Evolutionary conservation across 116 monocot species (phyloP).

Genomic region (Dioscorea cayenensis): DNA sequence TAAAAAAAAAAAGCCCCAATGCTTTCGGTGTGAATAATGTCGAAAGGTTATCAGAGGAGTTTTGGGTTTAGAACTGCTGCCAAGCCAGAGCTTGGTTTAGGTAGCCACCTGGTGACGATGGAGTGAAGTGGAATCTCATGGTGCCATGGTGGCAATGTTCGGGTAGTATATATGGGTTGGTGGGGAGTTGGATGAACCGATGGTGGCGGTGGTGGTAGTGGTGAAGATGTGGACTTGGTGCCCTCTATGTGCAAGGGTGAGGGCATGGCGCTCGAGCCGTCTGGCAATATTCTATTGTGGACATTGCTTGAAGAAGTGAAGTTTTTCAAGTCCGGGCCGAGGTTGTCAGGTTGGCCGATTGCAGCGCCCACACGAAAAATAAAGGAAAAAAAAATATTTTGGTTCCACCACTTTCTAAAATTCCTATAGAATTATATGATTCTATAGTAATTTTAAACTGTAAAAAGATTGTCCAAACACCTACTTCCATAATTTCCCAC

Average conservation of each 20-base stretch:
- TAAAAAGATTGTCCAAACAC: too few species aligned
- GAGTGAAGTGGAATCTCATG: slow-evolving; percentile 52
- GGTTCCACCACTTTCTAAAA: too few species aligned
- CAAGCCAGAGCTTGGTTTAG: slow-evolving; percentile 68
- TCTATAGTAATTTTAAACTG: too few species aligned
- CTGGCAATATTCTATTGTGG: slow-evolving; percentile 51
- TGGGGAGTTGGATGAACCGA: too few species aligned
- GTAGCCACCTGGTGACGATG: slow-evolving; percentile 48
- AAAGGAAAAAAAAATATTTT: too few species aligned
- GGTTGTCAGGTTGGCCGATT: too few species aligned
- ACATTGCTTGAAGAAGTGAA: slow-evolving; percentile 77
- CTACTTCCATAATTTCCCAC: too few species aligned
- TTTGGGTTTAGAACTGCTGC: slow-evolving; percentile 49
- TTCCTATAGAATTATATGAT: too few species aligned
- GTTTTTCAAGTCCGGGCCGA: too few species aligned
- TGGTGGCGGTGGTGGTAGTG: slow-evolving; percentile 16
- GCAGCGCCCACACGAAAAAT: too few species aligned
- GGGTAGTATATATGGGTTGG: slow-evolving; percentile 2
- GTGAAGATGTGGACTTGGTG: slow-evolving; percentile 73
- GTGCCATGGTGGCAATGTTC: slow-evolving; percentile 3
- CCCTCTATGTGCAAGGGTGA: slow-evolving; percentile 64
- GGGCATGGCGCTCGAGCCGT: slow-evolving; percentile 79
- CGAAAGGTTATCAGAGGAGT: slow-evolving; percentile 45
- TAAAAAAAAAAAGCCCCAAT: too few species aligned
- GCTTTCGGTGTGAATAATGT: slow-evolving; percentile 72